These are phyloP conservation scores for Ogataea dorogensis DNA, from an alignment of 805 yeast genomes.

Conservation along the genomic window DNA sequence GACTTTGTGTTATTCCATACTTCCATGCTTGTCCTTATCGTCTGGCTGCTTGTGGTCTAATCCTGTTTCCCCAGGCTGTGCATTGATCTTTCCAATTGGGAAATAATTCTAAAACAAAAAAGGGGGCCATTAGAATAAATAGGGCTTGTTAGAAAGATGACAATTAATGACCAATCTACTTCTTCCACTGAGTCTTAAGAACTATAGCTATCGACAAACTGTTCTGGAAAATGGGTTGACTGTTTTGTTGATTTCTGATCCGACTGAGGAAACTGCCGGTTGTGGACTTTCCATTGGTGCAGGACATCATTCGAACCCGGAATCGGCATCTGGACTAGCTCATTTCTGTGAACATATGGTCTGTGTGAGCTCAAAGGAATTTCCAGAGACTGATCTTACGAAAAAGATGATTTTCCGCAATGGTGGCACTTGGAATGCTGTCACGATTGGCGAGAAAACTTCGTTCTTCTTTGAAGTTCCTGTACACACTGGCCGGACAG, in stretches of 20 bases:
- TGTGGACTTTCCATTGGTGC: constrained; percentile 73
- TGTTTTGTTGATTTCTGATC: constrained; percentile 72
- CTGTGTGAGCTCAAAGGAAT: constrained; percentile 54
- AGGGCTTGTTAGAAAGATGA: background rate
- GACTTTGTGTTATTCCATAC: too few relatives aligned
- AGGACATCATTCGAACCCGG: constrained; percentile 82
- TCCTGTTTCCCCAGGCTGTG: constrained; percentile 8
- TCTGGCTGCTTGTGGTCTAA: background rate
- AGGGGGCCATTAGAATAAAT: background rate
- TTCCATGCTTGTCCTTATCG: background rate
- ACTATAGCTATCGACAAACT: constrained; percentile 44
- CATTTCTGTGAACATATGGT: constrained; percentile 85
- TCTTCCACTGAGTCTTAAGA: constrained; percentile 17
- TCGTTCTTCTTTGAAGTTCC: constrained; percentile 65
- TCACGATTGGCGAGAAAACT: constrained; percentile 66
- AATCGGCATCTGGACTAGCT: constrained; percentile 72
- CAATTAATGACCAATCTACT: constrained; percentile 11
- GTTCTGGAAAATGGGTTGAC: constrained; percentile 66
- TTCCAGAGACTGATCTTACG: constrained; percentile 46
- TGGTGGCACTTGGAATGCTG: constrained; percentile 66
- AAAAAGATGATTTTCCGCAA: constrained; percentile 41
- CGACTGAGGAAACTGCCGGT: constrained; percentile 59
- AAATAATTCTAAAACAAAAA: constrained; percentile 4
- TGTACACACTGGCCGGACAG: constrained; percentile 20
- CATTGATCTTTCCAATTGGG: constrained; percentile 16